Percentiles rank a stretch among this genome's conserved stretches.
Evolutionary conservation across 176 grass and related monocot genomes (phyloP).

Genomic region (Oryza meyeriana): DNA sequence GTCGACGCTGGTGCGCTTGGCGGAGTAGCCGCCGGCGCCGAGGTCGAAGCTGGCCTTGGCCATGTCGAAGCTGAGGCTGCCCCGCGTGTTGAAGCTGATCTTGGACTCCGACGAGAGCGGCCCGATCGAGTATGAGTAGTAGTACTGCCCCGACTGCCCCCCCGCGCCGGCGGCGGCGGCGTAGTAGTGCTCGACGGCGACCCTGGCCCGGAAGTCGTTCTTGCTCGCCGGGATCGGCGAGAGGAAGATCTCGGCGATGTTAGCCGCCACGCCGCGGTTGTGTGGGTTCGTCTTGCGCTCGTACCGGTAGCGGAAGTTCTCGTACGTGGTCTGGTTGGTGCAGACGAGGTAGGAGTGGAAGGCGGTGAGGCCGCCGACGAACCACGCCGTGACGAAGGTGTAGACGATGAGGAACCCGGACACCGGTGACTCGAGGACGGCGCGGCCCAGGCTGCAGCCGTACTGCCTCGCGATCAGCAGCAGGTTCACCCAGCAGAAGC

Average conservation of each 20-base stretch:
- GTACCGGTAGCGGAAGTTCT: slow-evolving; percentile 95
- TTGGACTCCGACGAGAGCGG: slow-evolving; percentile 27
- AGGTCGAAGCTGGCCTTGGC: slow-evolving; percentile 70
- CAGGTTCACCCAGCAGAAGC: slow-evolving; percentile 70
- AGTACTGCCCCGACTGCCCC: slow-evolving; percentile 8
- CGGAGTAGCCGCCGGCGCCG: slow-evolving; percentile 14
- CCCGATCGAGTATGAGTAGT: slow-evolving; percentile 26
- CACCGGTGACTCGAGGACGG: slow-evolving; percentile 58
- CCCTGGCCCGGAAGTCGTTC: slow-evolving; percentile 60
- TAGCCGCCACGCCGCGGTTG: slow-evolving; percentile 60
- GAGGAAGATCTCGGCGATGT: slow-evolving; percentile 68
- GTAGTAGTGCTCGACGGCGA: slow-evolving; percentile 44
- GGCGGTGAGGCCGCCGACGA: slow-evolving; percentile 84
- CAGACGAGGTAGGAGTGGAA: slow-evolving; percentile 86
- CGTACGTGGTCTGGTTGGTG: slow-evolving; percentile 98
- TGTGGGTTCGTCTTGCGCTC: slow-evolving; percentile 76
- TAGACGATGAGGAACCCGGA: slow-evolving; percentile 78
- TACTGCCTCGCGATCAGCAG: slow-evolving; percentile 24
- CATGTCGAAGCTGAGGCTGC: slow-evolving; percentile 56
- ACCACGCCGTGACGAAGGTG: slow-evolving; percentile 86
- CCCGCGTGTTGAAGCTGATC: slow-evolving; percentile 47
- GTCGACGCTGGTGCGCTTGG: slow-evolving; percentile 42
- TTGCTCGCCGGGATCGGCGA: slow-evolving; percentile 56
- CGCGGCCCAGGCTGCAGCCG: slow-evolving; percentile 33
- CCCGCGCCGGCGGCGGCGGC: slow-evolving; percentile 15